Evolutionary conservation across 148 eudicot species (phyloP), one percentile per base, ranked within the genome.

Genomic region (Tetragonia tetragonoides): DNA sequence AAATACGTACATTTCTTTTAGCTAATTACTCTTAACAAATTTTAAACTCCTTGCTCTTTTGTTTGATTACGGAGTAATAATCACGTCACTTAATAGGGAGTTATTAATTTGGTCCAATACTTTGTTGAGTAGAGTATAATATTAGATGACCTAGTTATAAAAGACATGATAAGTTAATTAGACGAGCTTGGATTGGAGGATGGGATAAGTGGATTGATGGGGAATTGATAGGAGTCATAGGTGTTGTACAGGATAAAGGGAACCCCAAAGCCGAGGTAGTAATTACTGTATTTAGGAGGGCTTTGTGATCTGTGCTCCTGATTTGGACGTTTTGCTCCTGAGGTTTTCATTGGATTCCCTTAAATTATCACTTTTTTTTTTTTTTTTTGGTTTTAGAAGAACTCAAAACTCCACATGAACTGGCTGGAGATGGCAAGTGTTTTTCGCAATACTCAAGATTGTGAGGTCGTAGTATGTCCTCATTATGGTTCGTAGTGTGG

Each of bases 261-360:
- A 62, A 79, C 73, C 60, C 60, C 46, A 73, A 73, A 42, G 68
- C n/a, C 11, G 57, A 57, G 23, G 37, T 28, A 59, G 59, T 20
- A 5, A 69, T 70, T 59, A 60, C 34, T 28, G 1, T 28, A 28
- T 28, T 28, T 28, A 34, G 44, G 40, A 4, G 65, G 54, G 42
- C 75, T 5, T 75, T 34, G 83, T 80, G 49, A 44, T 44, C 10
- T 46, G 69, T 75, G 75, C 74, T 28, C 34, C 12, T 68, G 20
- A 47, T 80, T 67, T 74, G 60, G 83, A 75, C 77, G 42, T 39
- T 70, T 81, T 70, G 21, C 34, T 16, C 71, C 46, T 57, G n/a
- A 41, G 6, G 41, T 38, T 71, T 77, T 66, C 67, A 49, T 81
- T 65, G 80, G 84, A 81, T 81, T 81, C 83, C 80, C 28, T 77